These are phyloP conservation scores for Mariannaea elegans DNA, from an alignment of 2,329 filamentous ascomycete species.

Conservation along the genomic window DNA sequence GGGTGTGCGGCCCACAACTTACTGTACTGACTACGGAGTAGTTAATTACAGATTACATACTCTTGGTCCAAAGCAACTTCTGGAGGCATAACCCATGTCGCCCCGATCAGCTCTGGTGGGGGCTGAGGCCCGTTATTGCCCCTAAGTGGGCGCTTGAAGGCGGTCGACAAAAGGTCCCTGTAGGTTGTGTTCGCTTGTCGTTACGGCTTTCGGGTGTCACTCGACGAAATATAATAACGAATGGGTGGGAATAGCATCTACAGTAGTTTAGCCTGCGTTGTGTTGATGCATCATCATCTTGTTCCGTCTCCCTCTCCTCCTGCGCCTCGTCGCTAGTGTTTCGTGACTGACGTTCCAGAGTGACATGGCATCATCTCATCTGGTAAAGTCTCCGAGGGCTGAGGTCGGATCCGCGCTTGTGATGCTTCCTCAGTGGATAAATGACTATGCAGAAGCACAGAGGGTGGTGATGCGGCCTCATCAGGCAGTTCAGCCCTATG, in stretches of 20 bases:
- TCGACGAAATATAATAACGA: background rate
- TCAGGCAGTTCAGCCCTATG: constrained; percentile 23
- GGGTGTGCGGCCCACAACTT: background rate
- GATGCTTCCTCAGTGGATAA: background rate
- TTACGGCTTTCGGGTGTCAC: background rate
- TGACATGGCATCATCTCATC: background rate
- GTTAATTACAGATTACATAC: too few relatives aligned
- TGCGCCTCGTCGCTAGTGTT: constrained; percentile 5
- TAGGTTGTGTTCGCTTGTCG: background rate
- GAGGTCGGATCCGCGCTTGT: constrained; percentile 7
- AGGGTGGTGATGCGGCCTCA: background rate
- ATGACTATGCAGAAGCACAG: too few relatives aligned
- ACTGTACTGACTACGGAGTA: background rate
- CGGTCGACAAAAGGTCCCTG: constrained; percentile 17
- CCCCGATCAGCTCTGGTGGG: constrained; percentile 23
- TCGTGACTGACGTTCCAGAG: background rate
- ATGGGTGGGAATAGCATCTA: constrained; percentile 6
- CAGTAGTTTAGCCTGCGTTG: background rate
- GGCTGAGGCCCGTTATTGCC: constrained; percentile 14
- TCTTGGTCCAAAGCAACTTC: background rate
- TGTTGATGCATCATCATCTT: background rate
- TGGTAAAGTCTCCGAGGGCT: constrained; percentile 10
- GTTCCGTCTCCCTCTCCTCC: background rate
- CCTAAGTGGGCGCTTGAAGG: constrained; percentile 16
- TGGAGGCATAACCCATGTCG: constrained; percentile 22